Evolutionary conservation across 2,329 filamentous ascomycete species (phyloP), one percentile per base, ranked within the genome.

Genomic region (Trematosphaeria pertusa): DNA sequence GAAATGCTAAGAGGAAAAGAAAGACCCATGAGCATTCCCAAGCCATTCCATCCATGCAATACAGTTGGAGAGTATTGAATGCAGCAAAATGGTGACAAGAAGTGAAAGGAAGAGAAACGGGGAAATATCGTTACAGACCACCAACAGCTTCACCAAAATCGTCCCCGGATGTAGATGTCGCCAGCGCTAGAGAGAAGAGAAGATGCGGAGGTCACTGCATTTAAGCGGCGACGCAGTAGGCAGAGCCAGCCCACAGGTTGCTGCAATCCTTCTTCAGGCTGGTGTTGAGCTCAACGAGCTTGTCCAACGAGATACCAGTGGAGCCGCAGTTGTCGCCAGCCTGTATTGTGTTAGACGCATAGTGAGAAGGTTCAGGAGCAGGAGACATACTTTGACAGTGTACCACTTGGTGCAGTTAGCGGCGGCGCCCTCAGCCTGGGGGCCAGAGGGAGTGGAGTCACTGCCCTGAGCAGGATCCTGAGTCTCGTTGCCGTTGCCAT

Each of bases 231-330:
- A 68, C 57, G 49, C 72, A 75, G 56, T 74, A 72, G 31, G 56
- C 54, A 42, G 69, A 71, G 5, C 62, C 69, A 22, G 61, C 48
- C 70, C 69, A 72, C 15, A 74, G 56, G 52, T 74, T 74, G 31
- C 46, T 55, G 58, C 71, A 75, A 28, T 56, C 42, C 1, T 48
- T 41, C 40, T 69, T 53, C 6, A 75, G 43, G 18, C 58, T 34
- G 17, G 58, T 43, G 52, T 75, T 75, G 44, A 64, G 66, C 19
- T 38, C 15, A 20, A 39, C 48, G 28, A 75, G 61, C 12, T 58
- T 61, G 5, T 35, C 57, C 26, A 67, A 48, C 11, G 61, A 54
- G 40, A 71, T 54, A 7, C 61, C 63, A 5, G 69, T 56, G n/a
- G 56, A 50, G 24, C 46, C 24, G 59, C 73, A 75, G 10, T 24